A percentile compares a stretch with the other conserved stretches of the same genome.
phyloP scores from a whole-genome alignment of 2,329 filamentous ascomycete species.

The Aspergillus awamori region DNA sequence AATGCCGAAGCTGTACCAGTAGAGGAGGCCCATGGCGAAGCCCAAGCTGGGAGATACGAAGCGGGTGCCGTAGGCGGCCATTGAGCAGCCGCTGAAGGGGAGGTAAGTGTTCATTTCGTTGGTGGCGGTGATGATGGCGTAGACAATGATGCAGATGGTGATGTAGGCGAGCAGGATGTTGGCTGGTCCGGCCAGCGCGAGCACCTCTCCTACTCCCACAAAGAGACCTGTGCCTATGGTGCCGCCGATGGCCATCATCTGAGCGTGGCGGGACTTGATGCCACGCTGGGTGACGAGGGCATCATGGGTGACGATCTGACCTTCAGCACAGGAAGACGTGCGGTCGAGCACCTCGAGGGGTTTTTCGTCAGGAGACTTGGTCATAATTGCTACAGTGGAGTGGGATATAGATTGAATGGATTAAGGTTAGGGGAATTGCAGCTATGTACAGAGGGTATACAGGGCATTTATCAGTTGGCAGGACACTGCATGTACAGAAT shows the following conservation, averaged over 20 bases:
- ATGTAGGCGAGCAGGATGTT: not conserved
- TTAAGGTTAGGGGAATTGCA: not conserved
- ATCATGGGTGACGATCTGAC: not conserved
- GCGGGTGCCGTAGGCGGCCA: slow-evolving; percentile 54
- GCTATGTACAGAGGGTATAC: not conserved
- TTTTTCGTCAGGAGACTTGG: not conserved
- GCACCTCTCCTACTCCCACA: slow-evolving; percentile 1
- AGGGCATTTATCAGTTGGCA: not conserved
- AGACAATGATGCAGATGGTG: not conserved
- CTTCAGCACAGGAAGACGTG: not conserved
- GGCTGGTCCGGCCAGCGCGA: not conserved
- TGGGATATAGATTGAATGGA: not conserved
- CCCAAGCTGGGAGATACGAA: slow-evolving; percentile 64
- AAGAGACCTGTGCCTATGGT: slow-evolving; percentile 9
- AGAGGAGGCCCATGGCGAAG: slow-evolving; percentile 55
- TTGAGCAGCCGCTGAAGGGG: slow-evolving; percentile 3
- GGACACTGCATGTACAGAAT: not conserved
- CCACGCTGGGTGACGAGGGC: slow-evolving; percentile 6
- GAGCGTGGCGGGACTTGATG: slow-evolving; percentile 12
- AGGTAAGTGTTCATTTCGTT: slow-evolving; percentile 11
- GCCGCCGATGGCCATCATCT: slow-evolving; percentile 15
- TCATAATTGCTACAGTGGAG: not conserved
- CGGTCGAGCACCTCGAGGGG: not conserved
- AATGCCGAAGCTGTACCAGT: slow-evolving; percentile 81
- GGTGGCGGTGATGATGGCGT: slow-evolving; percentile 7